phyloP scores from a whole-genome alignment of 805 yeast species.

The Spathaspora hagerdaliae region DNA sequence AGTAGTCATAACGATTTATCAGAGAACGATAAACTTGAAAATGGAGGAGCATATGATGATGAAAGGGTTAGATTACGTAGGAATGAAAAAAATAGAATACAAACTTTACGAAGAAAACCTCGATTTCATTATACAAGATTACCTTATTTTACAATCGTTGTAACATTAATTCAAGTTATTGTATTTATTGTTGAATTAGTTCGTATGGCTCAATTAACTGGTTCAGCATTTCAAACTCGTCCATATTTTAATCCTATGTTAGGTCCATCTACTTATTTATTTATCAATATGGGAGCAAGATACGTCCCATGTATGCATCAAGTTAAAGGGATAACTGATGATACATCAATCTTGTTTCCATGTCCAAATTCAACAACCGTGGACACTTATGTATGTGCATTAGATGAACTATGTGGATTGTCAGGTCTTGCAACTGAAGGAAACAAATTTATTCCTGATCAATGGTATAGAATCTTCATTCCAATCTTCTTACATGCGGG shows the following conservation, averaged over 20 bases:
- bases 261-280: constrained; percentile 66
- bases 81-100: constrained; percentile 22
- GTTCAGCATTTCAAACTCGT: constrained; percentile 60
- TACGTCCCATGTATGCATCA: constrained; percentile 68
- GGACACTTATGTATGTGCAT: constrained; percentile 52
- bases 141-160: constrained; percentile 39
- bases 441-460: constrained; percentile 45
- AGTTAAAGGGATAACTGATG: constrained; percentile 47
- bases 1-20: background rate
- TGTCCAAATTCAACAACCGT: constrained; percentile 63
- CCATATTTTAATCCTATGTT: constrained; percentile 78
- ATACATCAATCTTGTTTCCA: constrained; percentile 47
- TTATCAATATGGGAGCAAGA: constrained; percentile 67
- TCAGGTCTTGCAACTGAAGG: constrained; percentile 38
- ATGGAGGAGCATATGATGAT: constrained; percentile 4
- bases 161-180: constrained; percentile 43
- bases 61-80: constrained; percentile 11
- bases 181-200: constrained; percentile 63
- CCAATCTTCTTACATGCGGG: constrained; percentile 77
- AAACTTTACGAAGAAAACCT: constrained; percentile 22
- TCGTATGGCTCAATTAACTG: constrained; percentile 55
- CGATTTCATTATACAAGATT: constrained; percentile 34
- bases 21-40: background rate
- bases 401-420: constrained; percentile 60
- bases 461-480: constrained; percentile 67